These are phyloP conservation scores for Setomelanomma holmii DNA, from an alignment of 2,329 filamentous ascomycete genomes.

Conservation along the genomic window DNA sequence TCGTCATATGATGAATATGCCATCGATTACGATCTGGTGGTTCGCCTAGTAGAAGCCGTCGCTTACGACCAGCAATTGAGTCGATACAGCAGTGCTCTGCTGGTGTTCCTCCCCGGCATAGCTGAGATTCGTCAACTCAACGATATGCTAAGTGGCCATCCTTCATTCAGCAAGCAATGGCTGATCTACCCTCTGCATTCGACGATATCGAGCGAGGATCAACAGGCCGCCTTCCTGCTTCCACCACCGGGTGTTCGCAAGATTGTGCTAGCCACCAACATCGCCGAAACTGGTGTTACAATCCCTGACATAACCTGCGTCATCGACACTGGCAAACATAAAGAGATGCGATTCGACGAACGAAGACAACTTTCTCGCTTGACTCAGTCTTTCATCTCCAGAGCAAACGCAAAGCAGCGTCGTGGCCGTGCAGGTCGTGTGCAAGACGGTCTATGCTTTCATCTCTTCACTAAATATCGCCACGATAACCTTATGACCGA, in stretches of 20 bases:
- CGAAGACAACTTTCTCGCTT: constrained; percentile 87
- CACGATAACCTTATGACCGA: constrained; percentile 86
- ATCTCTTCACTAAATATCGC: constrained; percentile 89
- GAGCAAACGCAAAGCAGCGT: constrained; percentile 93
- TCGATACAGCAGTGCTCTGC: constrained; percentile 83
- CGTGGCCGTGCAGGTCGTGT: constrained; percentile 94
- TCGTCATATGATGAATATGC: constrained; percentile 86
- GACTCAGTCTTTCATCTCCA: constrained; percentile 93
- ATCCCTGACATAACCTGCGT: constrained; percentile 98
- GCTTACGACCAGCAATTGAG: constrained; percentile 71
- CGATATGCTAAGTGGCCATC: constrained; percentile 80
- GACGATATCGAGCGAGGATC: constrained; percentile 93
- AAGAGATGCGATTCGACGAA: constrained; percentile 97
- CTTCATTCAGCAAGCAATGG: constrained; percentile 78
- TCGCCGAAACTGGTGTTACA: constrained; percentile 97
- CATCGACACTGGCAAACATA: constrained; percentile 94
- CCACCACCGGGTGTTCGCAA: constrained; percentile 85
- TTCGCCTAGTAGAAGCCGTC: constrained; percentile 78
- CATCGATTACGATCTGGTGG: constrained; percentile 87
- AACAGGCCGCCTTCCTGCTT: constrained; percentile 88
- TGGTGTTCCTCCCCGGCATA: constrained; percentile 95
- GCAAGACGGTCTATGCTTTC: constrained; percentile 92
- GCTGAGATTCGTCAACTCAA: constrained; percentile 90
- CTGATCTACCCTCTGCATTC: constrained; percentile 90
- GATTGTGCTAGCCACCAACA: constrained; percentile 96